These are phyloP conservation scores for Venturia oleaginea DNA, from an alignment of 2,329 filamentous ascomycete genomes.

Conservation along the genomic window DNA sequence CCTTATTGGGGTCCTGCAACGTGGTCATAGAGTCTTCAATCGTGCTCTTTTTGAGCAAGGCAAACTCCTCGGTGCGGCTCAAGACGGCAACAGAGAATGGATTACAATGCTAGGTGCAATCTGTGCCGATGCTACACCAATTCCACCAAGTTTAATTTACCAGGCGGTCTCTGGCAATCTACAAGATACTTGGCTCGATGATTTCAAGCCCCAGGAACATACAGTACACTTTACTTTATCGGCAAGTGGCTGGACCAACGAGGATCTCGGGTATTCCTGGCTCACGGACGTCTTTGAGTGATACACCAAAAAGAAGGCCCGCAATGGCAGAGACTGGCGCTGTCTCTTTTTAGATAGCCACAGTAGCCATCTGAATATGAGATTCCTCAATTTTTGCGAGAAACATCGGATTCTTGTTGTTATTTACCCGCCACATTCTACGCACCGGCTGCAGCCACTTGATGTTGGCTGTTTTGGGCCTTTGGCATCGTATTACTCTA, in stretches of 20 bases:
- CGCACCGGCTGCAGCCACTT: not conserved
- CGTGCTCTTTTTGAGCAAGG: not conserved
- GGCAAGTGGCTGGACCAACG: not conserved
- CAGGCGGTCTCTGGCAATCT: not conserved
- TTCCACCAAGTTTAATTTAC: not conserved
- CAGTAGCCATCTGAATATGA: not conserved
- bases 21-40: not conserved
- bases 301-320: not conserved
- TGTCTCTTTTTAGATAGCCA: not conserved
- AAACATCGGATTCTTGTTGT: not conserved
- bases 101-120: not conserved
- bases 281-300: not conserved
- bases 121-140: not conserved
- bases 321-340: not conserved
- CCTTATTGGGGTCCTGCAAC: not conserved
- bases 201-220: not conserved
- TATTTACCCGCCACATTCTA: not conserved
- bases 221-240: not conserved
- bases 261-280: not conserved
- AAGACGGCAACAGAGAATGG: not conserved
- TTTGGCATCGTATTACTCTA: not conserved
- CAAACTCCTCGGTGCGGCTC: not conserved
- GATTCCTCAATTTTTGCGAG: not conserved
- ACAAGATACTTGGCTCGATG: not conserved
- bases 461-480: not conserved